Conservation (phyloP, 2,329 filamentous ascomycete genomes). For the Cladorrhinum sp. region DNA sequence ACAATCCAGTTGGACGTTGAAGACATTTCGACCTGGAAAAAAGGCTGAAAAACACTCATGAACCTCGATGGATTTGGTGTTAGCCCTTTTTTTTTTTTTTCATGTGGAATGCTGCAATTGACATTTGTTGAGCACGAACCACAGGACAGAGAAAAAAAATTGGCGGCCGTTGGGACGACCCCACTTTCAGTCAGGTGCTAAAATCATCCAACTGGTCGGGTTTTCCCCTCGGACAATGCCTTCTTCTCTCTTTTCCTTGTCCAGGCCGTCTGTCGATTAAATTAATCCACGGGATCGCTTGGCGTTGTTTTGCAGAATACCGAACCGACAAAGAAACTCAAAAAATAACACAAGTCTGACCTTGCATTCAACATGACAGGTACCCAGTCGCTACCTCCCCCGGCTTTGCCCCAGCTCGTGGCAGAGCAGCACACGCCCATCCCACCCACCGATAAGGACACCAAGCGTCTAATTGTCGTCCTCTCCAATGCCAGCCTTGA, state of each 20-base stretch:
- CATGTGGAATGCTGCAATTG: neutral
- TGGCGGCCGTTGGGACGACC: conserved; percentile 11
- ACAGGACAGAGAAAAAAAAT: conserved; percentile 3
- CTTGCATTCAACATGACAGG: conserved; percentile 47
- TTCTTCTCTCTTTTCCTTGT: neutral
- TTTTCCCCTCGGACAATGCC: neutral
- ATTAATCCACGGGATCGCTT: neutral
- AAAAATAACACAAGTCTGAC: neutral
- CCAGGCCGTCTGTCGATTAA: neutral
- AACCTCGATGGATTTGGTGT: neutral
- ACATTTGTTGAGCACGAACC: conserved; percentile 2
- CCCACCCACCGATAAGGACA: conserved; percentile 80
- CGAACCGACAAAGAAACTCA: neutral
- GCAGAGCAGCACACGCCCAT: conserved; percentile 91
- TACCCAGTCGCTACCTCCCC: conserved; percentile 93
- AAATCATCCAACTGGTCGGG: neutral
- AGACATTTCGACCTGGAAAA: neutral
- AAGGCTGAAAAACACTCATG: neutral
- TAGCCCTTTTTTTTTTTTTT: neutral
- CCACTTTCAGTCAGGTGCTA: conserved; percentile 13
- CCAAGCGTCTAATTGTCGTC: conserved; percentile 88
- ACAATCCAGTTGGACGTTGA: neutral
- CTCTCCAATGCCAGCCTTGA: conserved; percentile 96
- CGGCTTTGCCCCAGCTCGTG: conserved; percentile 83
- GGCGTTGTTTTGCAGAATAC: neutral